Conservation (phyloP, 345 rosid species). For the Pistacia atlantica region DNA sequence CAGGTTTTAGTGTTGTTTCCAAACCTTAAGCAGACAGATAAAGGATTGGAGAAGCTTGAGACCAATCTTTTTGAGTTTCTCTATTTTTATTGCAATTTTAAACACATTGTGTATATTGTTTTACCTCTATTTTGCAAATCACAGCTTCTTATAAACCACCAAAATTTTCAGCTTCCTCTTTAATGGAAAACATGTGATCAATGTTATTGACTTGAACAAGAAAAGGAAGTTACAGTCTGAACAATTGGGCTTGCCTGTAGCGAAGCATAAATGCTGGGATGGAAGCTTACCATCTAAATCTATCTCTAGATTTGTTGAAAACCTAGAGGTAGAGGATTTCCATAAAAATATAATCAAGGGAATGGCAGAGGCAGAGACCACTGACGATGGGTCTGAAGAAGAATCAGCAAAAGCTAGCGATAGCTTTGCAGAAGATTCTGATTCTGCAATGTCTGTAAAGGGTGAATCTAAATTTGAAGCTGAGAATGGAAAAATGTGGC, state of each 20-base stretch:
- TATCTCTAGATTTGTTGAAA: constrained; percentile 15
- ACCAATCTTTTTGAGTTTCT: not conserved
- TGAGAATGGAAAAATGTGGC: constrained; percentile 17
- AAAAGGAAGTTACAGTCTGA: constrained; percentile 59
- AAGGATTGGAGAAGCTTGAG: not conserved
- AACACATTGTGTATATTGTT: not conserved
- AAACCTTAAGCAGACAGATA: not conserved
- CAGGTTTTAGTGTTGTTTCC: not conserved
- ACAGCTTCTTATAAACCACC: not conserved
- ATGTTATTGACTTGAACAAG: constrained; percentile 35
- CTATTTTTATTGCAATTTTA: not conserved
- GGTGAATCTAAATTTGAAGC: constrained; percentile 29
- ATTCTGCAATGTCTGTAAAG: constrained; percentile 19
- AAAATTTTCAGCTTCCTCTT: constrained; percentile 24
- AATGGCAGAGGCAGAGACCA: constrained; percentile 16
- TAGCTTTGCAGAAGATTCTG: constrained; percentile 40
- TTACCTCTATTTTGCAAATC: not conserved
- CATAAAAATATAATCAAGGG: constrained; percentile 11
- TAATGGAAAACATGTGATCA: constrained; percentile 3
- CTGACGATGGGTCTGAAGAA: constrained; percentile 25
- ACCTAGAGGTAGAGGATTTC: constrained; percentile 18
- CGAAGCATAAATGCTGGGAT: constrained; percentile 56
- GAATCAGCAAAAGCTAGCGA: constrained; percentile 55
- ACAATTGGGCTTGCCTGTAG: constrained; percentile 44
- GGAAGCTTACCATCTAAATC: constrained; percentile 27